Base-by-base conservation (phyloP, 2,329 filamentous ascomycete genomes). In the Penicillium sp. region DNA sequence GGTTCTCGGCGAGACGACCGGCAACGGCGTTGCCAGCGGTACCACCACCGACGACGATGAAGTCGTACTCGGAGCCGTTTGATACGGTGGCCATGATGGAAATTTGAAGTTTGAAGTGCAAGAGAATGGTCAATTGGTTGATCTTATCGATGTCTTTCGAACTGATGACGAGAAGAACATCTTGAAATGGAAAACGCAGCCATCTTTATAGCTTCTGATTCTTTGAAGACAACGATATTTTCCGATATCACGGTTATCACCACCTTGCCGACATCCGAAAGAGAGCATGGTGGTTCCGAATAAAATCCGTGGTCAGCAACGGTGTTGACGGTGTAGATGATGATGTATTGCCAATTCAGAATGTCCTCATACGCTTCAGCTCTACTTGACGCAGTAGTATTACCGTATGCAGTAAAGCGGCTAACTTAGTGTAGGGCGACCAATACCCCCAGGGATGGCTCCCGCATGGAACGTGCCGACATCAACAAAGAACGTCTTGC, bases 1-100 rank as follows among this genome's bases (percentile, higher is more conserved):
- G 68, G 59, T 82, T 83, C 63, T 84, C 80, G 0, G 83, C 81
- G 4, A 85, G 77, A 33, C 82, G 80, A 22, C 79, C 80, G 27
- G 83, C 83, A 18, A 85, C 77, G 2, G 64, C 56, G 50, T 71
- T 72, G 41, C 72, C 70, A 11, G 71, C 70, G 4, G 69, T 86
- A 19, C 72, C 71, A 50, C 71, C 70, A 14, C 72, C 71, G 39
- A 72, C 69, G 49, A 74, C 46, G 55, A 73, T 70, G 55, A 72
- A 73, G 62, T 73, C 70, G 55, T 50, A 50, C 27, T 50, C 46
- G 10, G 46, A 50, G n/a, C 46, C 46, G 46, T 50, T 50, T 4
- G 46, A 50, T 22, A 50, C 46, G 7, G 10, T 50, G 19, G 46
- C 46, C 46, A 50, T 50, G 31, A 5, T 50, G 14, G 24, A 4